Base-by-base conservation (phyloP, 2,329 filamentous ascomycete species). In the Apiospora malaysiana region DNA sequence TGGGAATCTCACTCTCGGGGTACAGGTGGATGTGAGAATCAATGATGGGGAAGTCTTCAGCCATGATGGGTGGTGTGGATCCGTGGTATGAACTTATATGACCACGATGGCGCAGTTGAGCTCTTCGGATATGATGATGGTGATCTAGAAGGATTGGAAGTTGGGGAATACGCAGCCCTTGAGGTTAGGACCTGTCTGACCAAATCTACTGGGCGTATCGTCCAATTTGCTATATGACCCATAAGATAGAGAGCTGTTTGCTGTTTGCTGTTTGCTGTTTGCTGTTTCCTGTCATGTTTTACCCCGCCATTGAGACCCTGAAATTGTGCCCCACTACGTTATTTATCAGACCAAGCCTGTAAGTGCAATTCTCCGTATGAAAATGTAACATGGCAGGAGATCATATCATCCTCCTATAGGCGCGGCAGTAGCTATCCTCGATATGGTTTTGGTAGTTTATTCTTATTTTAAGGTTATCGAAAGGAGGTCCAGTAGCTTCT, bases 11-110 rank as follows among this genome's bases (percentile, higher is more conserved):
- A 69, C 88, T 87, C 65, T 85, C 81, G 63, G 94, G 93, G 85
- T 90, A 97, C 78, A 98, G 90, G 83, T 98, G 95, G 82, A 98
- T 92, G 85, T 98, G 95, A 49, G 94, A 92, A 85, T 98, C 95
- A 81, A 98, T 90, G 78, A 97, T 91, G 77, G 86, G 89, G 80
- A 87, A 82, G 76, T 78, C 73, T 47, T 74, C 68, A 21, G 77
- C 75, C 78, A 80, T 80, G 70, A 23, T 70, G 56, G 21, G 56
- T n/a, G 56, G 21, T 40, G 32, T 40, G 37, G 21, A 16, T 14
- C 21, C 18, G 56, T 59, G 27, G 16, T 59, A 23, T 21, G 27
- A 32, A 56, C 23, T 56, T 27, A 21, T 32, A 6, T 32, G 18
- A 2, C 21, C 18, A 32, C 25, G 25, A 32, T 56, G 47, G n/a